A percentile compares a stretch with the other conserved stretches of the same genome.
Evolutionary conservation across 179 eudicot species (phyloP).

Genomic region (Beta lomatogona): DNA sequence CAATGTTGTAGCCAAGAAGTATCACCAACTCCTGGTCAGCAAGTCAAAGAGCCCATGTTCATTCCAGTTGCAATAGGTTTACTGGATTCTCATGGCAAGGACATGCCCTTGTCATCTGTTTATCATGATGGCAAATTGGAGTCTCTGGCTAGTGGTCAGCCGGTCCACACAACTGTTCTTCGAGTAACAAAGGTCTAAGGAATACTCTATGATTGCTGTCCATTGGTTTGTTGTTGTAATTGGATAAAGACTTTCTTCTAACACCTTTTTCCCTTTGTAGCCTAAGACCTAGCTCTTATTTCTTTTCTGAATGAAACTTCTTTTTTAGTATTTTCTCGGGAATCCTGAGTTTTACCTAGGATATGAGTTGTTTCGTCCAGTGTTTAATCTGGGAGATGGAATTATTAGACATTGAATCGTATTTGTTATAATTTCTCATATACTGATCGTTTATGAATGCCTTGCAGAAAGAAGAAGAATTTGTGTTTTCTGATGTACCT

Average conservation of each 20-base stretch:
- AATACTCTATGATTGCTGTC: neutral
- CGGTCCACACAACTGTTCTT: slow-evolving; percentile 68
- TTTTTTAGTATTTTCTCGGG: neutral
- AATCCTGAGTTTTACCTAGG: neutral
- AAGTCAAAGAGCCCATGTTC: slow-evolving; percentile 87
- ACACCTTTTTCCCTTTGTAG: neutral
- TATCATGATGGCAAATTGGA: slow-evolving; percentile 76
- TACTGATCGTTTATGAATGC: slow-evolving; percentile 13
- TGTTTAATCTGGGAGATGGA: neutral
- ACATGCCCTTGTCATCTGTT: slow-evolving; percentile 76
- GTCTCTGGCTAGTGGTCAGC: slow-evolving; percentile 48
- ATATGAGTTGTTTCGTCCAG: neutral
- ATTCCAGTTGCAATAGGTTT: slow-evolving; percentile 88
- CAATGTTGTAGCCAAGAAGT: slow-evolving; percentile 70
- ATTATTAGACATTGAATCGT: neutral
- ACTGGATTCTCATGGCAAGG: slow-evolving; percentile 78
- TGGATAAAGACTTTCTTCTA: neutral
- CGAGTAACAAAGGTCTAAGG: slow-evolving; percentile 78
- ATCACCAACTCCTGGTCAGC: slow-evolving; percentile 93
- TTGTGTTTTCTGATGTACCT: slow-evolving; percentile 72
- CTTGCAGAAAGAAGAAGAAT: slow-evolving; percentile 89
- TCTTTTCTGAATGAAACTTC: neutral
- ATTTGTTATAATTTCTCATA: neutral
- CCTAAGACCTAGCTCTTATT: neutral
- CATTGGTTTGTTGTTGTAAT: neutral